Percentiles rank a stretch among this genome's conserved stretches.
Evolutionary conservation across 345 rosid species (phyloP).

Genomic region (Jatropha curcas): DNA sequence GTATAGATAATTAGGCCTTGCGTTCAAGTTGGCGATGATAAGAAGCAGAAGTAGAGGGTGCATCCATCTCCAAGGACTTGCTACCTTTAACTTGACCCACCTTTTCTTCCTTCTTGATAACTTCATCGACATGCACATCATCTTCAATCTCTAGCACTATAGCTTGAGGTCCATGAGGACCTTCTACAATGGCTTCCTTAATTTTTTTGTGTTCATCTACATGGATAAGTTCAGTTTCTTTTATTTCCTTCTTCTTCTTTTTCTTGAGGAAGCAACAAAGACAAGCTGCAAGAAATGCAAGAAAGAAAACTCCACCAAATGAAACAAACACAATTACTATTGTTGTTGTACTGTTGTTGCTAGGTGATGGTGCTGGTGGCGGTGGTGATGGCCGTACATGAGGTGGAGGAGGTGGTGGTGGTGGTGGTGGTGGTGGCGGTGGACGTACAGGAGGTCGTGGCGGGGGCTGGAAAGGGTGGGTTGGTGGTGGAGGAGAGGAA

Average conservation of each 20-base stretch:
- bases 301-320: slow-evolving; percentile 52
- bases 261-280: slow-evolving; percentile 49
- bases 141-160: slow-evolving; percentile 57
- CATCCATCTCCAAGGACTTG: slow-evolving; percentile 2
- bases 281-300: slow-evolving; percentile 47
- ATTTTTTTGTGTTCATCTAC: slow-evolving; percentile 58
- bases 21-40: slow-evolving; percentile 15
- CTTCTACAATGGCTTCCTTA: slow-evolving; percentile 52
- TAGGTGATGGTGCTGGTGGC: slow-evolving; percentile 43
- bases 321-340: slow-evolving; percentile 58
- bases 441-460: slow-evolving; percentile 23
- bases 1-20: slow-evolving; percentile 12
- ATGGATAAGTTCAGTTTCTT: slow-evolving; percentile 35
- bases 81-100: slow-evolving; percentile 18
- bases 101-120: slow-evolving; percentile 38
- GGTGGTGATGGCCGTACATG: slow-evolving; percentile 19
- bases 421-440: slow-evolving; percentile 24
- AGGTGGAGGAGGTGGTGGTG: slow-evolving; percentile 28
- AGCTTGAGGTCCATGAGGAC: slow-evolving; percentile 48
- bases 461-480: slow-evolving; percentile 17
- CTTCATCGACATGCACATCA: slow-evolving; percentile 49
- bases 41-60: slow-evolving; percentile 19
- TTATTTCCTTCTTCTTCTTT: slow-evolving; percentile 39
- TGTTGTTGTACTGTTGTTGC: slow-evolving; percentile 39
- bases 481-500: slow-evolving; percentile 20